phyloP scores from a whole-genome alignment of 1,284 basidiomycete species.

The Pseudozyma tsukubaensis region DNA sequence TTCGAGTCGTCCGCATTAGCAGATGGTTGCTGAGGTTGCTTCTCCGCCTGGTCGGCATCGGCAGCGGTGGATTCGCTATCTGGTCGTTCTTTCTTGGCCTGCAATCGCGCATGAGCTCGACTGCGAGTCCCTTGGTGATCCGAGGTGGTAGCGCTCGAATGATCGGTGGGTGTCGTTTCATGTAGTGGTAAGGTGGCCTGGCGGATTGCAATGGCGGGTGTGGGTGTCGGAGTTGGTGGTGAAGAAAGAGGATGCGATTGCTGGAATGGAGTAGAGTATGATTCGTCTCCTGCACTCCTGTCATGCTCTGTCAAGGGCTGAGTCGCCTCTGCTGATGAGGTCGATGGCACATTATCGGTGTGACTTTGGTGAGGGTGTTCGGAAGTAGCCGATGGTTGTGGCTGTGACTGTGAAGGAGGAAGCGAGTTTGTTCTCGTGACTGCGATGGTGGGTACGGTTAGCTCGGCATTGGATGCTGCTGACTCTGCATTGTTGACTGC shows the following conservation, averaged over 20 bases:
- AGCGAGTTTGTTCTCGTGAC: conserved; percentile 11
- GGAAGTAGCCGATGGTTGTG: conserved; percentile 1
- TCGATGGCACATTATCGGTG: neutral
- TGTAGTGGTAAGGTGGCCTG: conserved; percentile 9
- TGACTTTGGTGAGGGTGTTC: neutral
- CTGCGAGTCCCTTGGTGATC: conserved; percentile 11
- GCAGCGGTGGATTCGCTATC: conserved; percentile 4
- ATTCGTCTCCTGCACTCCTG: neutral
- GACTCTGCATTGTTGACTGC: neutral
- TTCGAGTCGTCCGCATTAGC: conserved; percentile 11
- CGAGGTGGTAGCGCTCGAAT: neutral
- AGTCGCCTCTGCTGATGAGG: neutral
- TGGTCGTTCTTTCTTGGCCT: neutral
- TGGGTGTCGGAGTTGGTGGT: neutral
- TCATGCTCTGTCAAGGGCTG: neutral
- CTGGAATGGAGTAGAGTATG: neutral
- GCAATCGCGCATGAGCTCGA: conserved; percentile 9
- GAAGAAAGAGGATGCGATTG: neutral
- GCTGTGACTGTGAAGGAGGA: conserved; percentile 3
- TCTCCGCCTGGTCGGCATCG: conserved; percentile 27
- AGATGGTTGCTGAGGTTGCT: neutral
- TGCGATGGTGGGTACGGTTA: conserved; percentile 16
- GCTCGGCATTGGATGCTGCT: conserved; percentile 1
- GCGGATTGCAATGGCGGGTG: neutral
- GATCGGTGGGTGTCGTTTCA: neutral